Percentiles rank a stretch among this genome's conserved stretches.
phyloP scores from a whole-genome alignment of 148 eudicot species.

The Polygonum aviculare region DNA sequence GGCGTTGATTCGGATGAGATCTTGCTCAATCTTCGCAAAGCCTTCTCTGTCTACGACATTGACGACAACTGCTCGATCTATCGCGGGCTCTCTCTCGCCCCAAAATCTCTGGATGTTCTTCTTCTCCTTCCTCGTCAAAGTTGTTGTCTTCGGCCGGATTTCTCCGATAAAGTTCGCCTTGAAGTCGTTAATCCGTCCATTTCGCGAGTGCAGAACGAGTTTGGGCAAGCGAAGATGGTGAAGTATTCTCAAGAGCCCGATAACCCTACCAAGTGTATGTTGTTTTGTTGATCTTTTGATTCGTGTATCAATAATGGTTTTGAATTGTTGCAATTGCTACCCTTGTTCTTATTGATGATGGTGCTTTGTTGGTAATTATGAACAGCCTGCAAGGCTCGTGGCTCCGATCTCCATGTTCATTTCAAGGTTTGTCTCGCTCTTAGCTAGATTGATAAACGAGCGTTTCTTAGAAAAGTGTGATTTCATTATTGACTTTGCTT shows the following conservation, averaged over 20 bases:
- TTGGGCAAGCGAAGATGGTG: slow-evolving; percentile 22
- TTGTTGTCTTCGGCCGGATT: too few species aligned
- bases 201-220: too few species aligned
- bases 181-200: too few species aligned
- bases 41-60: slow-evolving; percentile 33
- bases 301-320: neutral
- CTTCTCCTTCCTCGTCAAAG: too few species aligned
- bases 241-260: too few species aligned
- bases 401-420: slow-evolving; percentile 16
- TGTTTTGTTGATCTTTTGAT: neutral
- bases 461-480: too few species aligned
- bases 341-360: neutral
- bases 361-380: neutral
- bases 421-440: neutral
- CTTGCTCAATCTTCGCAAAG: slow-evolving; percentile 31
- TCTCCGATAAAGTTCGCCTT: too few species aligned
- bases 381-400: slow-evolving; percentile 81
- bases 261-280: slow-evolving; percentile 67
- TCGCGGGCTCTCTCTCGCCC: too few species aligned
- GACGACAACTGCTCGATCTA: slow-evolving; percentile 34
- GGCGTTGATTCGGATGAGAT: slow-evolving; percentile 33
- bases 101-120: too few species aligned
- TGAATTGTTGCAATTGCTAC: neutral
- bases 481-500: too few species aligned
- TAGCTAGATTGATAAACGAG: neutral